Base-by-base conservation (phyloP, 768 basidiomycete species). In the Termitomyces sp. region DNA sequence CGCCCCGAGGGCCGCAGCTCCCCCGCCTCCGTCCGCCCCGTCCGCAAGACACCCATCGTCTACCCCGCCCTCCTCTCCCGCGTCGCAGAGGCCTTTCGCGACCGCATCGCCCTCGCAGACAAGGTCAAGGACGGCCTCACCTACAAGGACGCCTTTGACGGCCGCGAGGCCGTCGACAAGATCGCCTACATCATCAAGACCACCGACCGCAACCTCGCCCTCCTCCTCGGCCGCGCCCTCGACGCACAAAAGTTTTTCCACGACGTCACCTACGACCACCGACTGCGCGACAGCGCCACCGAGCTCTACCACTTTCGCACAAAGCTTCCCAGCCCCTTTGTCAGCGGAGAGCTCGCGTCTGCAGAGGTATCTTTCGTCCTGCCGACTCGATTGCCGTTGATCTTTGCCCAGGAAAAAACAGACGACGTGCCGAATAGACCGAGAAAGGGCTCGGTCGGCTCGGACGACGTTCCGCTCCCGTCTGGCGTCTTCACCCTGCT, bases 211-310 rank as follows among this genome's bases (percentile, higher is more conserved):
- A 98, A 97, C 72, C 81, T 99, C 28, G 97, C 97, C 12, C 75
- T 98, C 46, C 79, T 99, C 2, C 81, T 98, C n/a, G 97, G 97
- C 5, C 83, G 97, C 42, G 94, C 97, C 3, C 77, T 99, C 54
- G 97, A 98, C 67, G 90, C 95, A 9, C 97, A 98, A 71, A 98
- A 98, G 74, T 98, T 94, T 75, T 98, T 99, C 69, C 97, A 99
- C 68, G 97, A 98, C 67, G 97, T 99, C 63, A 98, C 97, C 9
- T 99, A 98, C 68, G 96, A 98, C 67, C 97, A 99, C 70, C 88
- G 96, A 15, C 70, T 99, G 57, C 78, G 97, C 51, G 97, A 98
- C 72, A 93, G 86, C 65, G 76, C 86, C 0, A 80, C 81, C 60
- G 97, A 99, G 72, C 73, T 99, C 31, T 99, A 98, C 72, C 94